Conservation (phyloP, 805 yeast genomes). For the Schizosaccharomyces cryophilus region DNA sequence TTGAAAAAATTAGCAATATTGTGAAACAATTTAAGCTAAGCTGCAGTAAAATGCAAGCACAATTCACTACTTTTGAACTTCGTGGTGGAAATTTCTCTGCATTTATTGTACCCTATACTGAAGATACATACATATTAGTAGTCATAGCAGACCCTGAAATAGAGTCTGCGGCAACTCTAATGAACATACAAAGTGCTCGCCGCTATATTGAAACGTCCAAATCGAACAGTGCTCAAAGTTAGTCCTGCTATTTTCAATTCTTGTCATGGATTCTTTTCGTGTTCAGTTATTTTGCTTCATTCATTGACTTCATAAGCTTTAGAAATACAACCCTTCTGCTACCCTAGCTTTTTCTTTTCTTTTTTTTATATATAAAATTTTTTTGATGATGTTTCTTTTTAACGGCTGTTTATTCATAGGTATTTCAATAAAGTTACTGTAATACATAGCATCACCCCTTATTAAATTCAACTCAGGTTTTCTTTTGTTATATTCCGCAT, state of each 20-base stretch:
- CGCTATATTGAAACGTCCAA: constrained; percentile 14
- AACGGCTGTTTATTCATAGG: too few species aligned
- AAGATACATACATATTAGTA: constrained; percentile 22
- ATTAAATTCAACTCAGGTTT: too few species aligned
- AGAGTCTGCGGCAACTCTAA: constrained; percentile 10
- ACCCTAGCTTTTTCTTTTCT: too few species aligned
- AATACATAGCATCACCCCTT: too few species aligned
- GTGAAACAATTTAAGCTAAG: constrained; percentile 87
- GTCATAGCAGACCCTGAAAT: constrained; percentile 14
- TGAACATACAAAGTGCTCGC: constrained; percentile 17
- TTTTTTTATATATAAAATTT: too few species aligned
- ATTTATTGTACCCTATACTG: constrained; percentile 19
- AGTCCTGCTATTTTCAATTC: background rate
- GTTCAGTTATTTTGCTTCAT: background rate
- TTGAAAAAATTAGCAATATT: constrained; percentile 79
- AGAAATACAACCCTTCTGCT: too few species aligned
- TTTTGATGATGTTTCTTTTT: too few species aligned
- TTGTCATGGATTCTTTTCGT: background rate
- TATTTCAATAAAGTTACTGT: too few species aligned
- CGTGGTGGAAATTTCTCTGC: constrained; percentile 25
- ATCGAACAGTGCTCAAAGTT: background rate
- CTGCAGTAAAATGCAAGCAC: constrained; percentile 64
- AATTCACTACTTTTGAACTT: constrained; percentile 50
- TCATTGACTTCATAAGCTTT: too few species aligned
- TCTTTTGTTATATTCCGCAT: too few species aligned